A percentile compares a stretch with the other conserved stretches of the same genome.
phyloP scores from a whole-genome alignment of 2,329 filamentous ascomycete species.

The Xylariales sp. region DNA sequence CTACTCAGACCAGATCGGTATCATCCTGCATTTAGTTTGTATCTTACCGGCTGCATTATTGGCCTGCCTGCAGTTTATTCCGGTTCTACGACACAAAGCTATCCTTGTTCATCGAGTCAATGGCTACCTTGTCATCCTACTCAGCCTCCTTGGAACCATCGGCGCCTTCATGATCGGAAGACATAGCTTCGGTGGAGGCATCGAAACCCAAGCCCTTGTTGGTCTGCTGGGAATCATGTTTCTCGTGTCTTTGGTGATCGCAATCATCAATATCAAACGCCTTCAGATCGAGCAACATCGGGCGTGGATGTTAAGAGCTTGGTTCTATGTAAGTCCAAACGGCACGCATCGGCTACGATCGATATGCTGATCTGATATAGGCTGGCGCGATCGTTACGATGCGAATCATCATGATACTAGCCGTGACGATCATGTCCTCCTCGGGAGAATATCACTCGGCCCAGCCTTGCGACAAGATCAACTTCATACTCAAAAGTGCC shows the following conservation, averaged over 20 bases:
- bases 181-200: conserved; percentile 46
- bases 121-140: conserved; percentile 48
- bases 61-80: conserved; percentile 44
- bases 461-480: conserved; percentile 44
- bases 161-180: conserved; percentile 52
- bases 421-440: conserved; percentile 32
- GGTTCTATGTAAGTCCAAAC: conserved; percentile 36
- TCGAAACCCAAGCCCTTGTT: conserved; percentile 41
- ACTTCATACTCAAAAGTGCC: conserved; percentile 29
- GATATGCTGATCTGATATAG: conserved; percentile 18
- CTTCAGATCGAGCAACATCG: conserved; percentile 59
- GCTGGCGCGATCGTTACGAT: conserved; percentile 47
- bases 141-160: conserved; percentile 39
- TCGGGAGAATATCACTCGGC: conserved; percentile 20
- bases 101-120: conserved; percentile 55
- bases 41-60: conserved; percentile 43
- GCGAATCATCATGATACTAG: conserved; percentile 42
- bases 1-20: conserved; percentile 29
- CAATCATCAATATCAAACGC: conserved; percentile 52
- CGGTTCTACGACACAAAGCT: conserved; percentile 39
- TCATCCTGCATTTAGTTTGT: conserved; percentile 39
- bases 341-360: not conserved
- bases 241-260: conserved; percentile 37
- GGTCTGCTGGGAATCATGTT: conserved; percentile 42
- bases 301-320: conserved; percentile 56